These are phyloP conservation scores for Solanum neorickii DNA, from an alignment of 257 asterid species.

Conservation along the genomic window DNA sequence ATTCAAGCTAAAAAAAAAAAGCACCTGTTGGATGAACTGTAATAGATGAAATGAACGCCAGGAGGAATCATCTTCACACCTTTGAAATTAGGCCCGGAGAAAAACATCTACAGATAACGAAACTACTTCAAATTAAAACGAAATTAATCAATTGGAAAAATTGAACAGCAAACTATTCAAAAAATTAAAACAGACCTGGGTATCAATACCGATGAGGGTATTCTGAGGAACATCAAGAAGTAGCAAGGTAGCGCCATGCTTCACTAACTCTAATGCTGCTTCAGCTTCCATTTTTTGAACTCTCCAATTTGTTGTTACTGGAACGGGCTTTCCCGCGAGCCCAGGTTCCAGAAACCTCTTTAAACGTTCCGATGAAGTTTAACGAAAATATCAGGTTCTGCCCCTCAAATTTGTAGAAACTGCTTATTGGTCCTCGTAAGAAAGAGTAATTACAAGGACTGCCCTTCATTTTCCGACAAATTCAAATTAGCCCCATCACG, in stretches of 20 bases:
- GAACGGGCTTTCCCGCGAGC: neutral
- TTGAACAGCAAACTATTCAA: neutral
- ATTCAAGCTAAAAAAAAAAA: neutral
- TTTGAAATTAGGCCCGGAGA: slow-evolving; percentile 74
- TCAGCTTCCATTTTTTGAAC: slow-evolving; percentile 50
- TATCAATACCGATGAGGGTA: slow-evolving; percentile 84
- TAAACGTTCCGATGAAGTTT: neutral
- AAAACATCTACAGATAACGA: slow-evolving; percentile 43
- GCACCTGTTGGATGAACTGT: slow-evolving; percentile 67
- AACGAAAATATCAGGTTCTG: neutral
- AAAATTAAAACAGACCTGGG: slow-evolving; percentile 29
- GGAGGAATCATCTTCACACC: slow-evolving; percentile 97
- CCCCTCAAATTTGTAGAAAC: neutral
- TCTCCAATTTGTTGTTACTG: neutral
- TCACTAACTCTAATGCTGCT: slow-evolving; percentile 54
- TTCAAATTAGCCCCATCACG: neutral
- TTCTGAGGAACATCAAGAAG: slow-evolving; percentile 72
- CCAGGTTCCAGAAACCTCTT: neutral
- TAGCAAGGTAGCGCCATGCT: slow-evolving; percentile 59
- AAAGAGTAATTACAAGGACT: neutral
- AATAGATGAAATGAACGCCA: slow-evolving; percentile 73
- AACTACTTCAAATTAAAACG: neutral
- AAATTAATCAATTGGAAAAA: neutral
- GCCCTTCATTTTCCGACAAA: neutral
- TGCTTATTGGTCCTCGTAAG: neutral